phyloP scores from a whole-genome alignment of 495 filamentous ascomycete genomes.

The Lasiosphaeria miniovina region DNA sequence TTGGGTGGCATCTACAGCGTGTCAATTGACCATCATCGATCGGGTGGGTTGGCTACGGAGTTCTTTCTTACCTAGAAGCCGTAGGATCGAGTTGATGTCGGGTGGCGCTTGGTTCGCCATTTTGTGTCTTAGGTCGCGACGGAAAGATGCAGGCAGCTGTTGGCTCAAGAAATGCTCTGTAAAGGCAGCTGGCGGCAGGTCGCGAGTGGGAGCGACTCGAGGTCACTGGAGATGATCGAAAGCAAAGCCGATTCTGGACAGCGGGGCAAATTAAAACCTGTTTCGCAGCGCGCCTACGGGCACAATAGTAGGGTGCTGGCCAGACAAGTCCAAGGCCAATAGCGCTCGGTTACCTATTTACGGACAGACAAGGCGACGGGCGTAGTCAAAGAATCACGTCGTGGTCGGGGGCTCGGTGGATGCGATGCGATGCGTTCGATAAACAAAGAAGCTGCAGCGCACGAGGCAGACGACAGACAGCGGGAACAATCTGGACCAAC shows the following conservation, averaged over 20 bases:
- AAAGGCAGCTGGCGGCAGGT: background rate
- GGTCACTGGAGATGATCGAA: background rate
- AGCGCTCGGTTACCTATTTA: constrained; percentile 1
- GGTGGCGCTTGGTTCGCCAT: constrained; percentile 28
- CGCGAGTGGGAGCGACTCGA: background rate
- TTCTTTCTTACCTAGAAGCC: constrained; percentile 18
- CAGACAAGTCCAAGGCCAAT: background rate
- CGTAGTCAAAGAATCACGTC: constrained; percentile 6
- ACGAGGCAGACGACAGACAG: background rate
- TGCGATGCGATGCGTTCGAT: background rate
- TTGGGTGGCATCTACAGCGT: constrained; percentile 26
- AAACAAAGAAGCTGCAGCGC: background rate
- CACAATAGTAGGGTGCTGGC: background rate
- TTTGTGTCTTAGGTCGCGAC: constrained; percentile 6
- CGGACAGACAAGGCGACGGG: background rate
- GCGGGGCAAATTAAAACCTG: constrained; percentile 1
- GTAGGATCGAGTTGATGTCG: constrained; percentile 32
- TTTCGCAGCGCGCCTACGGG: constrained; percentile 1
- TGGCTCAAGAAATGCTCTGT: background rate
- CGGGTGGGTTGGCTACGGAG: background rate
- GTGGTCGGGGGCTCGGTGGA: background rate
- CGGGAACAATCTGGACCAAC: background rate
- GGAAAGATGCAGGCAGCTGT: background rate
- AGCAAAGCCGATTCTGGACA: background rate
- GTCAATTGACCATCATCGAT: background rate